Evolutionary conservation across 768 basidiomycete genomes (phyloP).

Genomic region (Amanita rubescens): DNA sequence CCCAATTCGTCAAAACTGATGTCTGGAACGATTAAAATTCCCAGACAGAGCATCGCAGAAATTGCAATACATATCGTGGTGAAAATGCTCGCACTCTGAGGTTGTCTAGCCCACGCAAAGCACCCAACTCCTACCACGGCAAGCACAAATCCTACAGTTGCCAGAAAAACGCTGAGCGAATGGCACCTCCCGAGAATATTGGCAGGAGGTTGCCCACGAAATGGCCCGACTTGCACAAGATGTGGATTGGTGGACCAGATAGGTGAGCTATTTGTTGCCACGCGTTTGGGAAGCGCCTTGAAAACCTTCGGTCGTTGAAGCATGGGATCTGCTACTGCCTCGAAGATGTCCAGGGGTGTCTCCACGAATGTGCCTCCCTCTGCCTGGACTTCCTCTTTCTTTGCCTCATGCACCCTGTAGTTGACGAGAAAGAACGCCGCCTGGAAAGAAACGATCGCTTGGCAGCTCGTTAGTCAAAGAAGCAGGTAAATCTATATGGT

Average conservation of each 20-base stretch:
- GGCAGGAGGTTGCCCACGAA: constrained; percentile 30
- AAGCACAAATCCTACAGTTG: constrained; percentile 42
- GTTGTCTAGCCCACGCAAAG: constrained; percentile 44
- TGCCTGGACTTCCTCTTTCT: constrained; percentile 30
- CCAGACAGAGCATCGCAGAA: constrained; percentile 19
- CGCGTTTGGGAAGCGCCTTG: constrained; percentile 14
- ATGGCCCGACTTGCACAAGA: constrained; percentile 43
- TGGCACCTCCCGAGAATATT: constrained; percentile 45
- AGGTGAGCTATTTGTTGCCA: constrained; percentile 12
- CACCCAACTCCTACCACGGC: constrained; percentile 43
- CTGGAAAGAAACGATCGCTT: constrained; percentile 37
- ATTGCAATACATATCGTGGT: constrained; percentile 30
- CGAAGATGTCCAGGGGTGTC: not conserved
- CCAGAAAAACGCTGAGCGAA: constrained; percentile 37
- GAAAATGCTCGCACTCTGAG: constrained; percentile 37
- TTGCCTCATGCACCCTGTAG: constrained; percentile 49
- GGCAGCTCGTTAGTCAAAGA: not conserved
- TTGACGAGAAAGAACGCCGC: constrained; percentile 49
- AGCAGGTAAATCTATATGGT: not conserved
- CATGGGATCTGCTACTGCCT: not conserved
- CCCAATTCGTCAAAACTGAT: constrained; percentile 8
- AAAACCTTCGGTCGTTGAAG: not conserved
- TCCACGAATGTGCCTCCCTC: not conserved
- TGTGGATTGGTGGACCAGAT: constrained; percentile 42
- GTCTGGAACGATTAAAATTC: constrained; percentile 11